phyloP scores from a whole-genome alignment of 2,329 filamentous ascomycete species.

The Dothistroma pini region DNA sequence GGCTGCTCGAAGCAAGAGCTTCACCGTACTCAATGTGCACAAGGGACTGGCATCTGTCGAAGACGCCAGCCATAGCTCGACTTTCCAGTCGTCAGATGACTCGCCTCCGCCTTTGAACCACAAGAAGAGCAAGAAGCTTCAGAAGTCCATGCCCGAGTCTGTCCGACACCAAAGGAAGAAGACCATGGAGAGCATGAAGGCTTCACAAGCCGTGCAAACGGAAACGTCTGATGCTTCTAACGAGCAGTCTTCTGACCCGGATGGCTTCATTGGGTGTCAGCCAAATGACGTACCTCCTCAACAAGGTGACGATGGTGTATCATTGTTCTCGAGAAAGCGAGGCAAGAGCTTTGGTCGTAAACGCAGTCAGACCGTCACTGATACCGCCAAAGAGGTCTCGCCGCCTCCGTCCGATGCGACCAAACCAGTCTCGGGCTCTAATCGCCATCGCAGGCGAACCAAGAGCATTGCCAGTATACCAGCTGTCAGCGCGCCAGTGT shows the following conservation, averaged over 20 bases:
- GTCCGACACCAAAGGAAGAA: slow-evolving; percentile 22
- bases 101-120: background rate
- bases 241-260: slow-evolving; percentile 8
- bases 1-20: background rate
- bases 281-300: slow-evolving; percentile 16
- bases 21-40: slow-evolving; percentile 7
- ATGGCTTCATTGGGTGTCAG: slow-evolving; percentile 6
- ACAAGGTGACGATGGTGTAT: slow-evolving; percentile 13
- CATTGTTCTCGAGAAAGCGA: slow-evolving; percentile 12
- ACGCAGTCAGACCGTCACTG: slow-evolving; percentile 17
- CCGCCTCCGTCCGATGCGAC: background rate
- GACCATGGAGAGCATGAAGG: slow-evolving; percentile 18
- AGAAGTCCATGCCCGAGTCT: slow-evolving; percentile 32
- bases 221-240: background rate
- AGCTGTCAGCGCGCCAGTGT: background rate
- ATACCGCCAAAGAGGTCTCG: slow-evolving; percentile 6
- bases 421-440: background rate
- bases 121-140: slow-evolving; percentile 30
- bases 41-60: background rate
- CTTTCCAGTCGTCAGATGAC: slow-evolving; percentile 3
- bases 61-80: slow-evolving; percentile 1
- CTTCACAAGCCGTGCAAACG: slow-evolving; percentile 1
- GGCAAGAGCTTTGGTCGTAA: slow-evolving; percentile 24
- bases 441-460: slow-evolving; percentile 11
- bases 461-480: slow-evolving; percentile 13